Base-by-base conservation (phyloP, 345 rosid species). In the Pseudoturritis turrita region DNA sequence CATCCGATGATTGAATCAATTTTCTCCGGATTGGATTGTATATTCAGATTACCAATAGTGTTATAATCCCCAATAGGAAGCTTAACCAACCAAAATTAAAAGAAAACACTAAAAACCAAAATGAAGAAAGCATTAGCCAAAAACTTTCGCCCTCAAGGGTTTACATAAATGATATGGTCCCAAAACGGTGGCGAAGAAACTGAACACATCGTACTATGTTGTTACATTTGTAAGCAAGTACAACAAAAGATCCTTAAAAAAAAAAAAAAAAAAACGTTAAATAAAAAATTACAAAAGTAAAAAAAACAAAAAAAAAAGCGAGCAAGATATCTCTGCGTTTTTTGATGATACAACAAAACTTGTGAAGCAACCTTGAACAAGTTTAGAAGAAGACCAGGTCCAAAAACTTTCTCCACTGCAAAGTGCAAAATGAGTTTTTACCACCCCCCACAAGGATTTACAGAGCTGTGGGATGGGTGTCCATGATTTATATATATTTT, bases 291-390 rank as follows among this genome's bases (percentile, higher is more conserved):
- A 21, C 5, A 53, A 51, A 8, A 10, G 19, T 29, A 8, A 17
- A 45, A 43, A 65, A 5, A 2, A 14, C 12, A 23, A 15, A 25
- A 22, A 29, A n/a, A 58, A 39, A 51, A 17, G 23, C 62, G 63
- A 67, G 68, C 78, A 67, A 74, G 61, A 31, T 67, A 39, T 39
- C 66, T 65, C 77, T 56, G 52, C 41, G 46, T 14, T 18, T 37
- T 47, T 50, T 67, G 37, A 60, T 75, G 74, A 68, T 67, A 67
- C 74, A 75, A 60, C 78, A 75, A 68, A 74, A 74, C 68, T 59
- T 59, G 56, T 59, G 73, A 59, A 74, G 55, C 65, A 55, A 65
- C 44, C 52, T 63, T n/a, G 77, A 47, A 37, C 18, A 62, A 57
- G 66, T 65, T 65, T 65, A 25, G n/a, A n/a, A 33, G 29, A 41